Base-by-base conservation (phyloP, 345 rosid genomes). In the Aquilaria yunnanensis region DNA sequence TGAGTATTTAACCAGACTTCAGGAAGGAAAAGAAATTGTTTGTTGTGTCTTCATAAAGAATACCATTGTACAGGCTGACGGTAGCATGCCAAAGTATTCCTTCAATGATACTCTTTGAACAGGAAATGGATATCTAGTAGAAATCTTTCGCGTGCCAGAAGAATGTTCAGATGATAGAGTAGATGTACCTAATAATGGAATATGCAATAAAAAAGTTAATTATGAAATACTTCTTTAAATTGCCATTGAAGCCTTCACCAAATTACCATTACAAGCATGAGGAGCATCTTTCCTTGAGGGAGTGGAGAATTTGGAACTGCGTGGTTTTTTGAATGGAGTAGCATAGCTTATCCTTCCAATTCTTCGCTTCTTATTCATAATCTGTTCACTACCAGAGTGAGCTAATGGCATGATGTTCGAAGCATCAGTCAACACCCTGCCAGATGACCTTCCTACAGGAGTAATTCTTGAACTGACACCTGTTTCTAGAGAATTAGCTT, bases 281-380 rank as follows among this genome's bases (percentile, higher is more conserved):
- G 76, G 61, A 70, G 47, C 33, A 76, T 69, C 78, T 62, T 69
- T 77, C 67, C 71, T 81, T 76, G 82, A 68, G 64, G 97, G 92
- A 52, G 86, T 67, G 41, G 71, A 76, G 69, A 83, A 82, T 61
- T 80, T 76, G 51, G 92, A 82, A 75, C 64, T 79, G 52, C 95
- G 83, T 12, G 99, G 97, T 77, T 71, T 86, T 80, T 90, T 94
- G 75, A 88, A 94, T 67, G 90, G 89, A 65, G 96, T 73, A 55
- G 64, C 47, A 32, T 74, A 85, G 64, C 50, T 68, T 58, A 68
- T 67, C 55, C 78, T 74, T 54, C 83, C 83, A 60, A 74, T 46
- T 74, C 77, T 85, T 77, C 74, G 86, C 78, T 78, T 85, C 70
- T 79, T 84, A 47, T 51, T 47, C 61, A 66, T 71, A 66, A 59